Evolutionary conservation across 2,329 filamentous ascomycete species (phyloP).

Genomic region (Penicillium griseofulvum): DNA sequence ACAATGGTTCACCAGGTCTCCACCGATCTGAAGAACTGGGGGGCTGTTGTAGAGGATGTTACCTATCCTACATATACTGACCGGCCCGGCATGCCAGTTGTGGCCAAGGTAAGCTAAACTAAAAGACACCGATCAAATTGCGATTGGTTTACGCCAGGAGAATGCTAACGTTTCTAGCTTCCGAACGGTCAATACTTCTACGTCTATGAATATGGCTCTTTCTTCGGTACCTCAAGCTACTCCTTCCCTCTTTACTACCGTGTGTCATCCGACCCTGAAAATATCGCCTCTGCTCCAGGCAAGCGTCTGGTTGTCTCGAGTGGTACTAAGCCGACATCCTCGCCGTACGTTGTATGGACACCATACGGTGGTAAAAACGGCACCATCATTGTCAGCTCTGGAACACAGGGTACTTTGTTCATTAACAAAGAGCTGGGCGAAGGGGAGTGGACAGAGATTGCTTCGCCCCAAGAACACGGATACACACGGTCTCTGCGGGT

Average conservation of each 20-base stretch:
- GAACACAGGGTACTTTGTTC: constrained; percentile 44
- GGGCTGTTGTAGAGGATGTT: constrained; percentile 60
- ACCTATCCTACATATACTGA: constrained; percentile 53
- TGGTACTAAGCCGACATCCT: constrained; percentile 44
- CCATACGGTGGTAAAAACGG: constrained; percentile 47
- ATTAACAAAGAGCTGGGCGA: constrained; percentile 48
- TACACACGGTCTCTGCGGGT: constrained; percentile 51
- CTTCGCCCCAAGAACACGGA: constrained; percentile 40
- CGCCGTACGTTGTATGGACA: constrained; percentile 55
- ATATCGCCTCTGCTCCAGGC: constrained; percentile 45
- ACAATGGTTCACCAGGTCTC: constrained; percentile 66
- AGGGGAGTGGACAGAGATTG: constrained; percentile 48
- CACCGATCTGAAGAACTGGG: constrained; percentile 60
- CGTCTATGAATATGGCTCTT: constrained; percentile 60
- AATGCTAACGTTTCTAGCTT: constrained; percentile 40
- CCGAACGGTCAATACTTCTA: constrained; percentile 62
- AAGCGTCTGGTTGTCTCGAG: constrained; percentile 46
- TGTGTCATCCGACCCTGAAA: constrained; percentile 47
- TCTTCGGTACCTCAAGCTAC: constrained; percentile 31
- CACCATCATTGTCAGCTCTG: constrained; percentile 50
- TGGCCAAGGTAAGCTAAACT: constrained; percentile 41
- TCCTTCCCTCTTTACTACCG: constrained; percentile 56
- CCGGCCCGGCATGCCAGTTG: constrained; percentile 67
- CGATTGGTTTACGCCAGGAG: background rate
- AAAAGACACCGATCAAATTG: too few species aligned